Evolutionary conservation across 768 basidiomycete genomes (phyloP), one percentile per base, ranked within the genome.

Genomic region (Rhodotorula graminis): DNA sequence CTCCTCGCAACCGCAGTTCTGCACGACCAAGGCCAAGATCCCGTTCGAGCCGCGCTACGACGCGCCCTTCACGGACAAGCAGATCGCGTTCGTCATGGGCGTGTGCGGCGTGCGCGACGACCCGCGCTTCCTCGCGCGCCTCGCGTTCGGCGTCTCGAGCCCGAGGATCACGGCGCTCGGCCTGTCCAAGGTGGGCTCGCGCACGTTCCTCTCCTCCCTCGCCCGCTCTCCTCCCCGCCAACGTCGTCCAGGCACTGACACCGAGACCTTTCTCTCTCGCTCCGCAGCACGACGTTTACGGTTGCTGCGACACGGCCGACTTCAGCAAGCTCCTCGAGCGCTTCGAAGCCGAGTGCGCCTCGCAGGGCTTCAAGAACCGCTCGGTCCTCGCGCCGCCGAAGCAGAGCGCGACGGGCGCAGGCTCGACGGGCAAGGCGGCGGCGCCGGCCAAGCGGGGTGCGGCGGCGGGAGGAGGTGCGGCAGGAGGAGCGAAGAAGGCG

Each of bases 141-240:
- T 84, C 80, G 85, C 85, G 10, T 86, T 85, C 67, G 85, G 85
- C 15, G 82, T 86, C 59, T 82, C 82, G 2, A 84, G 83, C 29
- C 84, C 84, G 5, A 81, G 85, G 2, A 79, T 85, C 31, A 83
- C 84, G 3, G 77, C 76, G 5, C 77, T 81, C 71, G 85, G 84
- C 70, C 82, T 84, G 79, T 81, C 83, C 6, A 81, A 80, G 12
- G 82, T 65, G 42, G 33, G 62, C 27, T 9, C 9, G 37, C 37
- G 37, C 37, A 37, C 37, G 37, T 4, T 5, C 37, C 40, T 3
- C 37, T 46, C n/a, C 5, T 7, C 15, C n/a, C 16, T 8, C 52
- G 40, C 23, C 9, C 11, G 25, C n/a, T 40, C 42, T 3, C 42
- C 15, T 27, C 37, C 5, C 9, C 37, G 37, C 37, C 37, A 37